A percentile compares a stretch with the other conserved stretches of the same genome.
These are phyloP conservation scores for Falciphora oryzae DNA, from an alignment of 2,329 filamentous ascomycete genomes.

Conservation along the genomic window DNA sequence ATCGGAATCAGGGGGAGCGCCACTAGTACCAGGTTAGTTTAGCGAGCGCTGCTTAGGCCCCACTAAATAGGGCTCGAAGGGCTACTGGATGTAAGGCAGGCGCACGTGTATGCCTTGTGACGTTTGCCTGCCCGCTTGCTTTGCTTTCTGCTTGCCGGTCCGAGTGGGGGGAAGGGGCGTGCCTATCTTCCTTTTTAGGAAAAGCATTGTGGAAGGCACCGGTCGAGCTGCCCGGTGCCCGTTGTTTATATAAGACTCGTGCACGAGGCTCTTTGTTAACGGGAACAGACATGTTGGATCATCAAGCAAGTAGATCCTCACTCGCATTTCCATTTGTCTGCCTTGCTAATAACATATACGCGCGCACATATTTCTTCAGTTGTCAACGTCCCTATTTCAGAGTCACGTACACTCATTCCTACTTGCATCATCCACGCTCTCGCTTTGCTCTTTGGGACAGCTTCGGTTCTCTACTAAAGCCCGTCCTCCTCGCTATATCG, in stretches of 20 bases:
- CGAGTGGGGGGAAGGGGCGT: not conserved
- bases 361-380: not conserved
- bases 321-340: not conserved
- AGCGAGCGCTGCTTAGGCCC: too few species aligned
- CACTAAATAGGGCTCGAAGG: too few species aligned
- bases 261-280: not conserved
- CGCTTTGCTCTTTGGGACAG: not conserved
- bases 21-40: conserved; percentile 2
- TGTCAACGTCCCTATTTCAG: not conserved
- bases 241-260: not conserved
- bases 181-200: not conserved
- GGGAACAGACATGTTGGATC: not conserved
- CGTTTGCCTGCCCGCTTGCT: not conserved
- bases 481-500: not conserved
- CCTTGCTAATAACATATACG: not conserved
- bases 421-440: not conserved
- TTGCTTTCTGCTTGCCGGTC: not conserved
- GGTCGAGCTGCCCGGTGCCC: not conserved
- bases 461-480: not conserved
- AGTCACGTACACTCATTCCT: not conserved
- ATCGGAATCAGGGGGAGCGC: not conserved
- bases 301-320: not conserved
- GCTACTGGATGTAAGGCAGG: not conserved
- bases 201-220: not conserved
- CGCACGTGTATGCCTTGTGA: not conserved